phyloP scores from a whole-genome alignment of 129 eudicot species.

The Flaveria sonorensis region DNA sequence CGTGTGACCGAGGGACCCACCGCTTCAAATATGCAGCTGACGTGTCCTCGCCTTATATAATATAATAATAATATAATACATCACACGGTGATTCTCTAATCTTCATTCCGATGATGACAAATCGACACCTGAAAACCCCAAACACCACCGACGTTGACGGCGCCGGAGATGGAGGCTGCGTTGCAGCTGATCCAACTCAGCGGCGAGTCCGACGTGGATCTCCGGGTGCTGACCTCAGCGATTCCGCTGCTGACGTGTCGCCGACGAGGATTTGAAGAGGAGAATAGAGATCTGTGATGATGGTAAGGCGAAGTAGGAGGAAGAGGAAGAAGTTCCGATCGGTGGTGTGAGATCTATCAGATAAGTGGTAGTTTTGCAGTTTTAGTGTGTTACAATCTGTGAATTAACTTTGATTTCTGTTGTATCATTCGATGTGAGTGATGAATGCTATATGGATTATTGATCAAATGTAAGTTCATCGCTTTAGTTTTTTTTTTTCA shows the following conservation, averaged over 20 bases:
- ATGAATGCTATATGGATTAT: no score
- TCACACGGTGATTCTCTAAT: no score
- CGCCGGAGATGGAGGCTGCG: conserved; percentile 49
- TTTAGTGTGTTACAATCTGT: no score
- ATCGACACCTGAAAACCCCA: background rate
- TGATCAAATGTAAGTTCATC: no score
- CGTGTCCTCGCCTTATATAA: background rate
- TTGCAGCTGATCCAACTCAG: conserved; percentile 55
- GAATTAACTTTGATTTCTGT: no score
- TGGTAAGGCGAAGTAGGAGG: conserved; percentile 23
- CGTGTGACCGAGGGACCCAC: conserved; percentile 5
- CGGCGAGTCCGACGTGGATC: conserved; percentile 33
- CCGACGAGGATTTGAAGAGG: conserved; percentile 1
- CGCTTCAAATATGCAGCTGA: no score
- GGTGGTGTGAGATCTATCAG: conserved; percentile 32
- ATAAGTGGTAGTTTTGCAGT: background rate
- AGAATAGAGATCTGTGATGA: conserved; percentile 4
- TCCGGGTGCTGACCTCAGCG: conserved; percentile 7
- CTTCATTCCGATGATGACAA: conserved; percentile 14
- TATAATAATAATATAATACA: no score
- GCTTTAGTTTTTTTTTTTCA: no score
- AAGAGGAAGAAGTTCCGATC: conserved; percentile 43
- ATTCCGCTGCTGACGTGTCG: background rate
- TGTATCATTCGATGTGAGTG: no score
- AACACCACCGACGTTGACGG: conserved; percentile 22